Conservation (phyloP, 2,329 filamentous ascomycete species). For the Trichoderma koningiopsis region DNA sequence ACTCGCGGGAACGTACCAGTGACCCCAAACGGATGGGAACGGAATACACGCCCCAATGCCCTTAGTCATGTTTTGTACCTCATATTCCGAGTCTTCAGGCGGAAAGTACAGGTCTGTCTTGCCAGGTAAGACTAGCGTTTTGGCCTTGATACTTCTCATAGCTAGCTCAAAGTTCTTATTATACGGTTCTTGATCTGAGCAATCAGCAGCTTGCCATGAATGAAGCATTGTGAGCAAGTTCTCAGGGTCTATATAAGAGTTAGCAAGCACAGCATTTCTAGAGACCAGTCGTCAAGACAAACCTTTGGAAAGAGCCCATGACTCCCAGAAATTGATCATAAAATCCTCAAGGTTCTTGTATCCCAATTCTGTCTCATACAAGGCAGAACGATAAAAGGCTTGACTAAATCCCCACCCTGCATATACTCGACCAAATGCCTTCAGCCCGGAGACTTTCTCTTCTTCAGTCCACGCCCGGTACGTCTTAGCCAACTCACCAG, state of each 20-base stretch:
- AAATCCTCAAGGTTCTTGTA: conserved; percentile 73
- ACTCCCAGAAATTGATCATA: conserved; percentile 74
- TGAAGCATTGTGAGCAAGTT: conserved; percentile 75
- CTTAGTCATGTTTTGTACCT: conserved; percentile 56
- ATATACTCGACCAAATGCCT: conserved; percentile 73
- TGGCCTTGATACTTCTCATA: conserved; percentile 71
- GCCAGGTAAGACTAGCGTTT: conserved; percentile 68
- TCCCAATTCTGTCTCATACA: conserved; percentile 63
- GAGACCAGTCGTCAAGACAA: conserved; percentile 41
- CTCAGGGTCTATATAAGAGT: conserved; percentile 58
- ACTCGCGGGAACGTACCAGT: conserved; percentile 36
- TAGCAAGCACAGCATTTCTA: background rate
- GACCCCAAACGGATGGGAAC: conserved; percentile 48
- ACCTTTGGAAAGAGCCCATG: conserved; percentile 67
- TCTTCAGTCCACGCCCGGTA: conserved; percentile 44
- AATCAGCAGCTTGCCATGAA: conserved; percentile 77
- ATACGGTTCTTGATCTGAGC: conserved; percentile 68
- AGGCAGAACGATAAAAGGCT: conserved; percentile 71
- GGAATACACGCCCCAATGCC: conserved; percentile 40
- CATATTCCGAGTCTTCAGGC: conserved; percentile 75
- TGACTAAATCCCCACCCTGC: conserved; percentile 82
- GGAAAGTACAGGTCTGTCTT: conserved; percentile 82
- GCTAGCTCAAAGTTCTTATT: conserved; percentile 66
- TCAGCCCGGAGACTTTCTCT: conserved; percentile 52
- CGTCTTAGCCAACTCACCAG: conserved; percentile 33